Conservation (phyloP, 2,329 filamentous ascomycete species). For the Pseudonectria buxi region DNA sequence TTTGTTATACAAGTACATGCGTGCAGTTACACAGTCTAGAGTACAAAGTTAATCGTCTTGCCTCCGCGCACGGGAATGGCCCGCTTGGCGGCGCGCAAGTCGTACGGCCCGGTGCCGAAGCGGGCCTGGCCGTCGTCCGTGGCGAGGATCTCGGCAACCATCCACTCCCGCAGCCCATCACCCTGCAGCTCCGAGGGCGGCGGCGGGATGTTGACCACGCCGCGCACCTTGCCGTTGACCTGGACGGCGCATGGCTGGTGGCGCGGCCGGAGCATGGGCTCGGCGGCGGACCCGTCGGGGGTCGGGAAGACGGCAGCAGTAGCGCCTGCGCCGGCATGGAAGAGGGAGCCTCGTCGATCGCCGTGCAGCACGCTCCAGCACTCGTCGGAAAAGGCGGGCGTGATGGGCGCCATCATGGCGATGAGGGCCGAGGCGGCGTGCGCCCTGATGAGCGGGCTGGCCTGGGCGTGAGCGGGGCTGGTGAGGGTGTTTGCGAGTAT, state of each 20-base stretch:
- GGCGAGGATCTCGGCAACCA: constrained; percentile 53
- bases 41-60: constrained; percentile 68
- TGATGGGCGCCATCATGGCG: constrained; percentile 70
- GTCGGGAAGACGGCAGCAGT: constrained; percentile 51
- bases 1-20: constrained; percentile 1
- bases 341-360: constrained; percentile 11
- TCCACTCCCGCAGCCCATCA: constrained; percentile 49
- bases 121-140: constrained; percentile 54
- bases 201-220: constrained; percentile 57
- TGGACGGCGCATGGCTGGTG: constrained; percentile 60
- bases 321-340: constrained; percentile 25
- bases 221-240: constrained; percentile 71
- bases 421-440: constrained; percentile 52
- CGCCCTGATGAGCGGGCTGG: constrained; percentile 37
- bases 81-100: constrained; percentile 50
- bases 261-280: constrained; percentile 40
- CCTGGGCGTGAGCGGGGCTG: constrained; percentile 29
- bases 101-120: constrained; percentile 39
- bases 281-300: constrained; percentile 40
- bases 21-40: constrained; percentile 26
- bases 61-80: constrained; percentile 61
- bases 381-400: constrained; percentile 75
- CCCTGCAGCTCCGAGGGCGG: constrained; percentile 35
- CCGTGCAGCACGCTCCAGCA: constrained; percentile 58
- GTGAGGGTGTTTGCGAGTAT: constrained; percentile 65